Conservation (phyloP, 116 monocot species). For the Trichopus zeylanicus region DNA sequence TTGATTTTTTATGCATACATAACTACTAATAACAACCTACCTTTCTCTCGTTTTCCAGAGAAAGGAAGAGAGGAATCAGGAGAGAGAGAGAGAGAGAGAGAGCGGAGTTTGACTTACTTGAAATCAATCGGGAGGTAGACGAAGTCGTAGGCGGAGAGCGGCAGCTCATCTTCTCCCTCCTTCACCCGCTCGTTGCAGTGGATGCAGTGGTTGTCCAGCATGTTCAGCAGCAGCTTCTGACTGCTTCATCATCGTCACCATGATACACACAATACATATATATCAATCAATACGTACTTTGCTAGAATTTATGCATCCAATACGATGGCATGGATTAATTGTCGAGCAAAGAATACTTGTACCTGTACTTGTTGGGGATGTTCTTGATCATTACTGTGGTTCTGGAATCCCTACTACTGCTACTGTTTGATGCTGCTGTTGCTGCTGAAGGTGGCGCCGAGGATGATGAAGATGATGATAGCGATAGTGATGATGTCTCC, state of each 20-base stretch:
- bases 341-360: too few species aligned
- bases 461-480: background rate
- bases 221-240: constrained; percentile 90
- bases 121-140: constrained; percentile 99
- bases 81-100: too few species aligned
- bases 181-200: constrained; percentile 78
- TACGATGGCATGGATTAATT: too few species aligned
- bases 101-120: constrained; percentile 60
- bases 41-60: too few species aligned
- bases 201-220: constrained; percentile 98
- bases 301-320: too few species aligned
- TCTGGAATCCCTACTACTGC: constrained; percentile 55
- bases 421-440: too few species aligned
- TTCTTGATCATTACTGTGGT: constrained; percentile 51
- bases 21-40: background rate
- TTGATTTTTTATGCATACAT: too few species aligned
- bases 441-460: background rate
- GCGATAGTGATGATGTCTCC: constrained; percentile 6
- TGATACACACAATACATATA: background rate
- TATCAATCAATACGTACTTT: background rate
- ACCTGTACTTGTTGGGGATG: constrained; percentile 38
- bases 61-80: too few species aligned
- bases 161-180: constrained; percentile 26
- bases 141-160: constrained; percentile 86
- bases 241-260: constrained; percentile 38